A percentile compares a stretch with the other conserved stretches of the same genome.
phyloP scores from a whole-genome alignment of 805 yeast genomes.

The Sungouiozyma intestinalis region DNA sequence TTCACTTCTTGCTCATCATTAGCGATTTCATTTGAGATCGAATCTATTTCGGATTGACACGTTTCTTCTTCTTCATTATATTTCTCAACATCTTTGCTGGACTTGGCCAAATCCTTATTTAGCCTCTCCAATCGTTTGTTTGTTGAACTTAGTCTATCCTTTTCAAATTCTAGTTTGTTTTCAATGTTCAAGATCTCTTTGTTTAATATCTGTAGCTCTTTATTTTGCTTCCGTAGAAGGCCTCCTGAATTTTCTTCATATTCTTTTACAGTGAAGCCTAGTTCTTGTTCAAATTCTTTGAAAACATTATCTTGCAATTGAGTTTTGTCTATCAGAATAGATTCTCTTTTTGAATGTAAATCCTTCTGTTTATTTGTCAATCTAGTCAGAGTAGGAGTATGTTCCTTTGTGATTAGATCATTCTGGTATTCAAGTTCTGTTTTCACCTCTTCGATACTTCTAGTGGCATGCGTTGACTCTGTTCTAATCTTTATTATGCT shows the following conservation, averaged over 20 bases:
- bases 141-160: conserved; percentile 46
- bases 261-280: conserved; percentile 51
- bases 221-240: conserved; percentile 42
- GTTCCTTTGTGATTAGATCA: conserved; percentile 23
- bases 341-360: conserved; percentile 18
- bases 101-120: conserved; percentile 29
- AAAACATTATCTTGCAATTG: conserved; percentile 38
- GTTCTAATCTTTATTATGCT: conserved; percentile 36
- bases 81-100: conserved; percentile 28
- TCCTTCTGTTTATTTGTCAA: conserved; percentile 17
- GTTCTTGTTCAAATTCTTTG: conserved; percentile 40
- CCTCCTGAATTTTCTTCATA: conserved; percentile 65
- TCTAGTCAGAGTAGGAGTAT: conserved; percentile 16
- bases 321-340: conserved; percentile 23
- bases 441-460: conserved; percentile 36
- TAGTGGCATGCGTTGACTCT: conserved; percentile 34
- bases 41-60: conserved; percentile 28
- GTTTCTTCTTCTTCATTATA: conserved; percentile 28
- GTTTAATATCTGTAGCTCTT: conserved; percentile 49
- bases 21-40: conserved; percentile 34
- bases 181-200: conserved; percentile 52
- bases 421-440: conserved; percentile 45
- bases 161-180: conserved; percentile 55
- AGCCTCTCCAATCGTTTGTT: conserved; percentile 36
- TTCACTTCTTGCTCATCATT: conserved; percentile 29